These are phyloP conservation scores for Neocucurbitaria cava DNA, from an alignment of 2,329 filamentous ascomycete species.

Conservation along the genomic window DNA sequence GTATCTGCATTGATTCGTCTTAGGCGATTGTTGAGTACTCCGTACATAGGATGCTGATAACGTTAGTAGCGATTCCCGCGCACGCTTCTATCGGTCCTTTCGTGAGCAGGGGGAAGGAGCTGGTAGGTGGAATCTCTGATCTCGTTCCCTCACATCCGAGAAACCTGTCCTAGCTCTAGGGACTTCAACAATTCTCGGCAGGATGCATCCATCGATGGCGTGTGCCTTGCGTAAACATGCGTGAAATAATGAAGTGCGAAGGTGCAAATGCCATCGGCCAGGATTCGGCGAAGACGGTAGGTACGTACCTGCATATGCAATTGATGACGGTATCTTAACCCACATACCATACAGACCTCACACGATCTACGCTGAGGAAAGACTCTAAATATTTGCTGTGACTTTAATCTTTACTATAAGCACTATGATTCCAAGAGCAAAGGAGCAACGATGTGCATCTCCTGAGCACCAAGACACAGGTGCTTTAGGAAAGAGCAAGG, in stretches of 20 bases:
- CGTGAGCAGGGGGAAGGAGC: background rate
- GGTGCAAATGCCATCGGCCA: too few species aligned
- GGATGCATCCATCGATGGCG: background rate
- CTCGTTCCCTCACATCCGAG: background rate
- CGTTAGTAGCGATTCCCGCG: conserved; percentile 9
- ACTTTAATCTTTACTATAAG: too few species aligned
- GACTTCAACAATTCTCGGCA: too few species aligned
- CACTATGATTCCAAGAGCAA: too few species aligned
- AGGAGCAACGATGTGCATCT: too few species aligned
- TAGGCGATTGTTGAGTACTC: conserved; percentile 7
- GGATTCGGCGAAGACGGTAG: background rate
- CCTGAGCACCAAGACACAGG: too few species aligned
- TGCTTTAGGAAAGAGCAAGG: too few species aligned
- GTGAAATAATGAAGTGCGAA: background rate
- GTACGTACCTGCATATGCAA: background rate
- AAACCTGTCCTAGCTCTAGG: background rate
- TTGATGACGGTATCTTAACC: background rate
- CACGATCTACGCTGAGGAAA: too few species aligned
- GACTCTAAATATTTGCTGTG: too few species aligned
- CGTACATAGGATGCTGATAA: conserved; percentile 13
- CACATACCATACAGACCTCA: background rate
- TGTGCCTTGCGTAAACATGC: background rate
- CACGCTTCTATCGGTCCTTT: conserved; percentile 18
- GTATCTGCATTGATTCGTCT: background rate
- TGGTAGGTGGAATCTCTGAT: background rate